Evolutionary conservation across 305 asterid species (phyloP).

Genomic region (Fraxinus velutina): DNA sequence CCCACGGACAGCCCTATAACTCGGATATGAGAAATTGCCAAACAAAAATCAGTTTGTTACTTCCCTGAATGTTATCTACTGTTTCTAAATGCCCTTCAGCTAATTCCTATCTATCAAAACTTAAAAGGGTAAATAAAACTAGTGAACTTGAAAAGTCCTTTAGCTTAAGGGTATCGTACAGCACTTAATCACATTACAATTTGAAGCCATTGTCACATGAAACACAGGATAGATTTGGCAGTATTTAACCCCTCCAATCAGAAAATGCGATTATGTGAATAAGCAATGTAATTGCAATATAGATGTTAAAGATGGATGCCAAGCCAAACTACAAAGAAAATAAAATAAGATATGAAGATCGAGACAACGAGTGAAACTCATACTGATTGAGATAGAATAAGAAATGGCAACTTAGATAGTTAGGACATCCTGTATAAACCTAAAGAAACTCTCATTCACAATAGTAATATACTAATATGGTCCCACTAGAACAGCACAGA

Average conservation of each 20-base stretch:
- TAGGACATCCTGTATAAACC: not conserved
- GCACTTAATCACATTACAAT: not conserved
- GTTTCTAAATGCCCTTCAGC: not conserved
- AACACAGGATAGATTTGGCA: not conserved
- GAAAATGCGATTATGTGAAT: not conserved
- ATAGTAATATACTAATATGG: not conserved
- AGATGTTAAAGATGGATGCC: not conserved
- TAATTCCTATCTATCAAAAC: not conserved
- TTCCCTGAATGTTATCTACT: not conserved
- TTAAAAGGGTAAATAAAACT: not conserved
- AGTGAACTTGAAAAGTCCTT: not conserved
- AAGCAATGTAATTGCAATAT: not conserved
- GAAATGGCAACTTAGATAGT: not conserved
- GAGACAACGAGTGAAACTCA: not conserved
- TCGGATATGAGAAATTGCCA: not conserved
- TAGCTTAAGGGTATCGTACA: not conserved
- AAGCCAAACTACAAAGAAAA: not conserved
- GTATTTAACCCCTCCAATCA: not conserved
- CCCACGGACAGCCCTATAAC: too few relatives aligned
- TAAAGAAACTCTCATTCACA: not conserved
- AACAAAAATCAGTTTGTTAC: not conserved
- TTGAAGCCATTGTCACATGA: not conserved
- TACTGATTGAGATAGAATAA: not conserved
- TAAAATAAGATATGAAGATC: not conserved
- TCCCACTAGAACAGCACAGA: not conserved